Evolutionary conservation across 805 yeast species (phyloP), one percentile per base, ranked within the genome.

Genomic region (Tetrapisispora taiwanensis): DNA sequence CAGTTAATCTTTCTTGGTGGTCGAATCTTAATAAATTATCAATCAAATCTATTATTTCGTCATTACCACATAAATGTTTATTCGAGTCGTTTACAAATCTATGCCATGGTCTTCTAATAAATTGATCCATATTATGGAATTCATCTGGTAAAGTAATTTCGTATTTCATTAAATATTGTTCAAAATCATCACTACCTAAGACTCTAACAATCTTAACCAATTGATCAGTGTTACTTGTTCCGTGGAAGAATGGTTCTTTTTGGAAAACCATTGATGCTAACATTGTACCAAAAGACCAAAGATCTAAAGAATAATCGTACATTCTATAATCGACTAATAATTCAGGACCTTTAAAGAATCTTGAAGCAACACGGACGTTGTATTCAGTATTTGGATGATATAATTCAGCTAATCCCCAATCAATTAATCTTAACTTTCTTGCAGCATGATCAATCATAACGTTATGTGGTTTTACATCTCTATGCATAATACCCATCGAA

Each of bases 401-500:
- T 60, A 86, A 88, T 62, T 89, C 97, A 8, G 97, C 96, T 42
- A 89, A 68, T 7, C 97, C 97, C 96, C 96, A 89, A 65, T 89
- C 97, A 44, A 89, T 88, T 51, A 88, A 73, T 50, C 95, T 75
- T 53, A 89, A 67, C 56, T 75, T 78, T 62, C 68, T 78, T 49
- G 72, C 74, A 48, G 73, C 68, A 44, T 85, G 95, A 63, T 89
- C 96, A 53, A 89, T 89, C 95, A 89, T 89, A 50, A 89, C 84
- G 63, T 89, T 89, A 57, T 89, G 95, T 10, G 97, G 97, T 64
- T 89, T 89, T 45, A 89, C 95, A 65, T 89, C 97, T 60, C 97
- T 73, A 60, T 89, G 97, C 79, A 89, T 88, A 48, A 89, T 86
- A 19, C 97, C 97, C 87, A 84, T 84, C 12, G 95, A 84, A 65